Base-by-base conservation (phyloP, 768 basidiomycete genomes). In the Dacryopinax spathularia region DNA sequence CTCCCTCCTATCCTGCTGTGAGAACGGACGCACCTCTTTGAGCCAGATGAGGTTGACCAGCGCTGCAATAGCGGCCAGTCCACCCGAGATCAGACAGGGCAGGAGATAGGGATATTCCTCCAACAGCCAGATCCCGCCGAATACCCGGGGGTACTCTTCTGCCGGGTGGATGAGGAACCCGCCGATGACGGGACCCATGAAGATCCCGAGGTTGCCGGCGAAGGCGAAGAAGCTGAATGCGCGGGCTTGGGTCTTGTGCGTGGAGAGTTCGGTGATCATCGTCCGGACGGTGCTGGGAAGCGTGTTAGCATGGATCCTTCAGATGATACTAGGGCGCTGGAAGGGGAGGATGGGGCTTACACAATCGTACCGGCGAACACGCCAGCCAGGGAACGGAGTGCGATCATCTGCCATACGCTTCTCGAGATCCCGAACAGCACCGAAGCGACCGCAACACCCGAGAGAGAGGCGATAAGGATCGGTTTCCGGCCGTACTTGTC, bases 401-500 rank as follows among this genome's bases (percentile, higher is more conserved):
- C 27, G 25, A 67, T 62, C 66, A 67, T 67, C 34, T 66, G 62
- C 64, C 63, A 65, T 18, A 67, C 59, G 60, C 56, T 37, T 5
- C 27, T 60, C 1, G 65, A 31, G 60, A 67, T 31, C 1, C 66
- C 66, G 48, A 67, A 67, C 12, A 64, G 36, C 12, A 60, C 60
- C 10, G 37, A 31, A 20, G 60, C 59, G 60, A 62, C 25, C 7
- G 66, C 65, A 20, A 66, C 41, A 2, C 66, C 66, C 16, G 61
- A 22, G 13, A 67, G 27, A 39, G 59, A 65, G 31, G 60, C 29
- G 9, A 65, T 62, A 10, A 67, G 44, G 31, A 67, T 56, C 13
- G 66, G 66, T 25, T 66, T 65, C 1, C 66, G 66, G 27, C 66
- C 66, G 18, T 64, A 41, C n/a, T 20, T 62, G 56, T 66, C 66